Conservation (phyloP, 257 asterid genomes). For the Dorcoceras hygrometricum region DNA sequence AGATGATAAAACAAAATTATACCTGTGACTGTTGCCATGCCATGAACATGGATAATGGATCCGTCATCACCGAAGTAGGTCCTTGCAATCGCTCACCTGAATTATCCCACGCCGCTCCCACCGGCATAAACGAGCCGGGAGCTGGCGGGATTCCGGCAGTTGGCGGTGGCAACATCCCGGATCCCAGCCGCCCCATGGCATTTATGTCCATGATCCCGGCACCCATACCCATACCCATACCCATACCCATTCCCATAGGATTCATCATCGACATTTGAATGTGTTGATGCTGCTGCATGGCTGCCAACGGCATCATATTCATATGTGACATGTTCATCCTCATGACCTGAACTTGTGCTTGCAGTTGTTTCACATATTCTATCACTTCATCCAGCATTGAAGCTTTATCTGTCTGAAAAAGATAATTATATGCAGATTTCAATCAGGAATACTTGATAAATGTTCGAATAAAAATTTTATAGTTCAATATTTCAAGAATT, state of each 20-base stretch:
- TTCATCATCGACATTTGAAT: slow-evolving; percentile 80
- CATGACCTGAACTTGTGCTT: slow-evolving; percentile 69
- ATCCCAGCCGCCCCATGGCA: slow-evolving; percentile 35
- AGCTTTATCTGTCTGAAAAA: slow-evolving; percentile 72
- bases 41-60: slow-evolving; percentile 46
- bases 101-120: slow-evolving; percentile 55
- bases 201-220: slow-evolving; percentile 54
- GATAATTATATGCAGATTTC: too few species aligned
- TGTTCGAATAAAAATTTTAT: too few species aligned
- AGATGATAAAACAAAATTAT: neutral
- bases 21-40: slow-evolving; percentile 75
- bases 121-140: slow-evolving; percentile 41
- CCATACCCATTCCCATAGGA: slow-evolving; percentile 48
- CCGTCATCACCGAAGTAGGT: slow-evolving; percentile 30
- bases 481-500: too few species aligned
- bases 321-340: slow-evolving; percentile 70
- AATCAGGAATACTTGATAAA: too few species aligned
- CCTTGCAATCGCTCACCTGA: slow-evolving; percentile 30
- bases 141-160: slow-evolving; percentile 16
- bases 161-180: slow-evolving; percentile 26
- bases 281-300: slow-evolving; percentile 74
- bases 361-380: slow-evolving; percentile 65
- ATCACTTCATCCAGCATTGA: slow-evolving; percentile 86
- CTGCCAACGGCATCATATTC: slow-evolving; percentile 58
- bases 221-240: slow-evolving; percentile 43